Conservation (phyloP, 2,329 filamentous ascomycete genomes). For the Exophiala sp. region DNA sequence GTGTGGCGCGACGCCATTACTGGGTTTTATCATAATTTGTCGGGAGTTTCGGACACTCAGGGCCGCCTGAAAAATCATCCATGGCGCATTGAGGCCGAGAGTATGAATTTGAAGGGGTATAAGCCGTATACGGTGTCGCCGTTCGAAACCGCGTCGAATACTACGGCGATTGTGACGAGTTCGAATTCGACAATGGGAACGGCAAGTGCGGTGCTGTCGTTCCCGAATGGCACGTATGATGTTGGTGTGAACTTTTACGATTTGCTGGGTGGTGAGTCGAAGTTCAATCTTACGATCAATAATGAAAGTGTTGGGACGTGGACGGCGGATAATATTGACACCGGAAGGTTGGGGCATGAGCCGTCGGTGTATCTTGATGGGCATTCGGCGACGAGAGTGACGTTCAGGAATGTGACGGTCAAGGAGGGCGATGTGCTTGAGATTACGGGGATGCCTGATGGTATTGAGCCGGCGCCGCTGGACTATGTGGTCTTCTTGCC, state of each 20-base stretch:
- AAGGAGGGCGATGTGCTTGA: slow-evolving; percentile 51
- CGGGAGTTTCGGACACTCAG: slow-evolving; percentile 56
- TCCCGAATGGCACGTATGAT: slow-evolving; percentile 56
- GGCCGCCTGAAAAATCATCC: slow-evolving; percentile 59
- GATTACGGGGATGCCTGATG: slow-evolving; percentile 57
- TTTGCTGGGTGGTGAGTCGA: slow-evolving; percentile 54
- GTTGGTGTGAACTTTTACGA: slow-evolving; percentile 67
- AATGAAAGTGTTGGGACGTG: slow-evolving; percentile 53
- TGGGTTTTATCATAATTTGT: slow-evolving; percentile 61
- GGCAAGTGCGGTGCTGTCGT: slow-evolving; percentile 46
- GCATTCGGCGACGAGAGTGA: slow-evolving; percentile 62
- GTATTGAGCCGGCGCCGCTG: slow-evolving; percentile 61
- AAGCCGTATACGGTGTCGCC: slow-evolving; percentile 52
- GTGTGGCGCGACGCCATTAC: slow-evolving; percentile 68
- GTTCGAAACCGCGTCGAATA: slow-evolving; percentile 58
- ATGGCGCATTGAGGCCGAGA: slow-evolving; percentile 66
- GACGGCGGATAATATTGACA: slow-evolving; percentile 58
- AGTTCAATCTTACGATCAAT: slow-evolving; percentile 55
- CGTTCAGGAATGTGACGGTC: slow-evolving; percentile 52
- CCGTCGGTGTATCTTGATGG: slow-evolving; percentile 60
- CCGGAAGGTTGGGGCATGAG: slow-evolving; percentile 52
- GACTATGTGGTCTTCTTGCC: slow-evolving; percentile 66
- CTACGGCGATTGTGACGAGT: slow-evolving; percentile 54
- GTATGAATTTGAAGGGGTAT: slow-evolving; percentile 61
- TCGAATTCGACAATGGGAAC: slow-evolving; percentile 52